Evolutionary conservation across 192 early-diverging fungal genomes (phyloP).

Genomic region (Mortierella alpina): DNA sequence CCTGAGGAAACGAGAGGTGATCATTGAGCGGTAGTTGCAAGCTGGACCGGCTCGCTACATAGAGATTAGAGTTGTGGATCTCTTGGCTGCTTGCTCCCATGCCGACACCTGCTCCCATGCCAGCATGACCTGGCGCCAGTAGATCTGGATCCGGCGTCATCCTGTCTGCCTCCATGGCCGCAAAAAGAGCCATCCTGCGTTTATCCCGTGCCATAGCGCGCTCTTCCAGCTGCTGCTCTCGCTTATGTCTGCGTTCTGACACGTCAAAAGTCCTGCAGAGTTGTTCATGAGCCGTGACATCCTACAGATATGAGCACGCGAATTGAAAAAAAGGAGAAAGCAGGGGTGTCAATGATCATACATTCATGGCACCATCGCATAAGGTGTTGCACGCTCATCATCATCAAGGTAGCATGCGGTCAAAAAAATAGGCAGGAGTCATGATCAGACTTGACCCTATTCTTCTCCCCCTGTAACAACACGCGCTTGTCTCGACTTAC

Average conservation of each 20-base stretch:
- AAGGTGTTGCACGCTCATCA: no score
- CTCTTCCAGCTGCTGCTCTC: conserved; percentile 36
- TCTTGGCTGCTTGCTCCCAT: conserved; percentile 27
- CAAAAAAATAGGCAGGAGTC: background rate
- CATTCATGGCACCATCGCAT: no score
- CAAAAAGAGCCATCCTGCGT: conserved; percentile 11
- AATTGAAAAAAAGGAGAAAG: background rate
- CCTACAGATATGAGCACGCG: conserved; percentile 17
- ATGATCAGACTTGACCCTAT: no score
- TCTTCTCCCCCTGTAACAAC: no score
- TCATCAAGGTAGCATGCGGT: background rate
- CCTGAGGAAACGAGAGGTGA: conserved; percentile 41
- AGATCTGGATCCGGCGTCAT: conserved; percentile 24
- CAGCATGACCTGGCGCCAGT: conserved; percentile 16
- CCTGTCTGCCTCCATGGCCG: conserved; percentile 30
- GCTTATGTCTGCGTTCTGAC: conserved; percentile 40
- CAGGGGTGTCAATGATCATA: background rate
- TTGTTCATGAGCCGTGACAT: conserved; percentile 48
- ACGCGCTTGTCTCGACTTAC: conserved; percentile 12
- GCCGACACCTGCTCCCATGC: conserved; percentile 22
- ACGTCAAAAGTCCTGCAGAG: conserved; percentile 48
- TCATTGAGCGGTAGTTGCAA: conserved; percentile 40
- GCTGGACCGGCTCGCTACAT: conserved; percentile 39
- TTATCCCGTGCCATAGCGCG: conserved; percentile 33
- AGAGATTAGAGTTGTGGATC: conserved; percentile 21